Base-by-base conservation (phyloP, 2,329 filamentous ascomycete genomes). In the Triangularia setosa region DNA sequence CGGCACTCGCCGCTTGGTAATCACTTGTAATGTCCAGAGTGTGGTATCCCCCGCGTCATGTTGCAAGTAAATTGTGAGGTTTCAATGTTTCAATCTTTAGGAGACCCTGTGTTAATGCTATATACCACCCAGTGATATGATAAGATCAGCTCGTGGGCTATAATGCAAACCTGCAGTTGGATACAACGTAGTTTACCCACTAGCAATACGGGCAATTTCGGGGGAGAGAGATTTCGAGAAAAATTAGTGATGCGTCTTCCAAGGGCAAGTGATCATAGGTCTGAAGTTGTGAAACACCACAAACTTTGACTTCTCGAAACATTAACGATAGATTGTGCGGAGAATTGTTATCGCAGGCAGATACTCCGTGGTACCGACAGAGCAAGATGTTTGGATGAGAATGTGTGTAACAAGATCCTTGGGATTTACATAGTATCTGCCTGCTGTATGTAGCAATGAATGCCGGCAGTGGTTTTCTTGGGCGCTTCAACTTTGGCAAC, bases 131-230 rank as follows among this genome's bases (percentile, higher is more conserved):
- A 9, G 40, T 14, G 18, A 48, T 48, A 48, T 48, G n/a, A 48
- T 48, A 48, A 21, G 40, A 48, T 48, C 40, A 48, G 21, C 40
- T 48, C n/a, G 40, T 12, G 40, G 18, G 18, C n/a, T 48, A 48
- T 48, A 48, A 48, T 48, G 40, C 40, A 48, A 48, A 48, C 40
- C 21, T 21, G 21, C 40, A 21, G 2, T 9, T 48, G 40, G 40
- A 48, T 48, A 48, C 40, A 12, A 40, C 33, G 4, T 40, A 40
- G 16, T 4, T 16, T n/a, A 48, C n/a, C 40, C 8, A 48, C n/a
- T 48, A 21, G n/a, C 55, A n/a, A 58, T 58, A 57, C n/a, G 24
- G 55, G 28, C 55, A 35, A 23, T 58, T 58, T 58, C 27, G 53
- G 28, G 18, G 55, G 7, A 35, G 28, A 18, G 33, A 58, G 28